Conservation (phyloP, 163 green algal genomes). For the Scenedesmus sp. region DNA sequence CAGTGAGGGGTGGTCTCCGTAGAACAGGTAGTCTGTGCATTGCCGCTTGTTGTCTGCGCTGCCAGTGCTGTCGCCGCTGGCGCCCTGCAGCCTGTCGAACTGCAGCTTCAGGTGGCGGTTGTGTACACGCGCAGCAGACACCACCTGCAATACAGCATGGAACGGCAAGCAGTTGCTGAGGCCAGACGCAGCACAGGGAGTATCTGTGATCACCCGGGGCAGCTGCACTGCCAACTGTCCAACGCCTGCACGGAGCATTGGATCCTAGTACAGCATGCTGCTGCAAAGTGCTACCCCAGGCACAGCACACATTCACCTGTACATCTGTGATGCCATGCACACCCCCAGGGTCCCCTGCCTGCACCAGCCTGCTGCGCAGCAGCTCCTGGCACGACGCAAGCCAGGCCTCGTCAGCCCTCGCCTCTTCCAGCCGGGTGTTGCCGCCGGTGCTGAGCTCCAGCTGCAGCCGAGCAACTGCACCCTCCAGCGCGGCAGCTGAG, state of each 20-base stretch:
- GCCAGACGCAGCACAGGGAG: not conserved
- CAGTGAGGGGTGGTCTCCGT: slow-evolving; percentile 67
- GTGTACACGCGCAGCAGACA: slow-evolving; percentile 70
- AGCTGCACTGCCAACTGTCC: not conserved
- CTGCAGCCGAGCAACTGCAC: slow-evolving; percentile 59
- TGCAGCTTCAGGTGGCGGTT: slow-evolving; percentile 77
- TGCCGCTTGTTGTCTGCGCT: not conserved
- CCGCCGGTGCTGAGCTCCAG: slow-evolving; percentile 78
- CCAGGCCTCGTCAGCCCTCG: slow-evolving; percentile 72
- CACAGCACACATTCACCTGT: not conserved
- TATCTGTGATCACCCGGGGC: too few species aligned
- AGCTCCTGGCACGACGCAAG: slow-evolving; percentile 67
- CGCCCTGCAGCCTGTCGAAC: slow-evolving; percentile 55
- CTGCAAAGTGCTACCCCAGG: not conserved
- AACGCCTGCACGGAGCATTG: not conserved
- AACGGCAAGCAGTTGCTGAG: not conserved
- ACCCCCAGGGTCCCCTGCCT: not conserved
- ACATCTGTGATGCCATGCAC: slow-evolving; percentile 3
- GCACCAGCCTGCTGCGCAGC: slow-evolving; percentile 22
- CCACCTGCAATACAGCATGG: slow-evolving; percentile 29
- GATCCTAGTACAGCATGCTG: not conserved
- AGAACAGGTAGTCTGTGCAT: slow-evolving; percentile 76
- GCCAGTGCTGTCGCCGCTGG: not conserved
- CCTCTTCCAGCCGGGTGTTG: slow-evolving; percentile 87
- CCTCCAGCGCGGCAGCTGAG: not conserved